A percentile compares a stretch with the other conserved stretches of the same genome.
Conservation (phyloP, 2,329 filamentous ascomycete species). For the Sporothrix dimorphospora region DNA sequence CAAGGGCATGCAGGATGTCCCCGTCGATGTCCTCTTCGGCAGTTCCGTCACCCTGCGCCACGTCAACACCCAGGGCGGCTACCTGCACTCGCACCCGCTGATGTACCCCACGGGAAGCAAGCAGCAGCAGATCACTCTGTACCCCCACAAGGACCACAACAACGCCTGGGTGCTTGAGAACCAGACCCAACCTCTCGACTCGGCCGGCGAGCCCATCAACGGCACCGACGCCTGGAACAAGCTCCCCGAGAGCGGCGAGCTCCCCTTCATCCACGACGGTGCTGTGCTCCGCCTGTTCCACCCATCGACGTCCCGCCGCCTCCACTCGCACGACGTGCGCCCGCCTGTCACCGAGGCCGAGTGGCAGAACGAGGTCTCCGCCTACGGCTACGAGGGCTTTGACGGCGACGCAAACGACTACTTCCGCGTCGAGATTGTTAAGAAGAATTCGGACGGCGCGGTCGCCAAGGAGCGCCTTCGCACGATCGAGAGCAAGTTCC, state of each 20-base stretch:
- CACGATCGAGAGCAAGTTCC: constrained; percentile 97
- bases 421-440: constrained; percentile 94
- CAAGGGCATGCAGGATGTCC: constrained; percentile 94
- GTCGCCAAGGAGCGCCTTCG: constrained; percentile 82
- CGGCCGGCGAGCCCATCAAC: constrained; percentile 74
- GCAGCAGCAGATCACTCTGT: constrained; percentile 97
- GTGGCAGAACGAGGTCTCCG: constrained; percentile 95
- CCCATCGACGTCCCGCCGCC: constrained; percentile 76
- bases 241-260: constrained; percentile 54
- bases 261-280: constrained; percentile 75
- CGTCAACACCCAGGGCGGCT: constrained; percentile 96
- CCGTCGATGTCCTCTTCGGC: constrained; percentile 87
- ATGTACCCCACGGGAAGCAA: constrained; percentile 99
- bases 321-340: constrained; percentile 95
- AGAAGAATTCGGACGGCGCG: constrained; percentile 78
- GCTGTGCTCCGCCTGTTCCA: constrained; percentile 84
- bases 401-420: constrained; percentile 95
- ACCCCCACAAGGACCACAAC: constrained; percentile 99
- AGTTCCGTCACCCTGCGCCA: constrained; percentile 86
- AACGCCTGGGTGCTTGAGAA: constrained; percentile 95
- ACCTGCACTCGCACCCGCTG: constrained; percentile 92
- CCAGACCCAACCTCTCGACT: constrained; percentile 84
- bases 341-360: constrained; percentile 83
- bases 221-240: constrained; percentile 85
- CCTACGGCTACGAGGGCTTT: constrained; percentile 96